Conservation (phyloP, 2,329 filamentous ascomycete genomes). For the Akanthomyces muscarius region DNA sequence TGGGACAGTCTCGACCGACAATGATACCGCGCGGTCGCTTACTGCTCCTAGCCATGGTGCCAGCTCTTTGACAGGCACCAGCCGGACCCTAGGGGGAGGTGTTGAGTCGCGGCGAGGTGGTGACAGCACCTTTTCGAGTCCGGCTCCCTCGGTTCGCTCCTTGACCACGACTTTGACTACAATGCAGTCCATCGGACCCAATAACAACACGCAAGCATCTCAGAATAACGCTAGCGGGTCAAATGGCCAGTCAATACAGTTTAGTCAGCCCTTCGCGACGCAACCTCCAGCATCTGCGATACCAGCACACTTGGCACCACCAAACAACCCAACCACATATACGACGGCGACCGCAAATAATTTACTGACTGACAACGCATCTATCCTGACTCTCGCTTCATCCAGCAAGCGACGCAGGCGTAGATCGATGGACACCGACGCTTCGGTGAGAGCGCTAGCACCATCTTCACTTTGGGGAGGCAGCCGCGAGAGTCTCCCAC, state of each 20-base stretch:
- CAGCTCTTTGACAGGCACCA: slow-evolving; percentile 68
- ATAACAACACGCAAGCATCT: slow-evolving; percentile 45
- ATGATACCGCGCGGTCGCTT: slow-evolving; percentile 70
- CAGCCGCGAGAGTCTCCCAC: slow-evolving; percentile 72
- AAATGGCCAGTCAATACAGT: slow-evolving; percentile 52
- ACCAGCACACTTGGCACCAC: slow-evolving; percentile 62
- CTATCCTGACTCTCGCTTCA: slow-evolving; percentile 78
- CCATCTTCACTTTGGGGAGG: slow-evolving; percentile 79
- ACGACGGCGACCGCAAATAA: slow-evolving; percentile 76
- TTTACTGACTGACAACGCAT: slow-evolving; percentile 78
- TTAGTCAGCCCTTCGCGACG: slow-evolving; percentile 62
- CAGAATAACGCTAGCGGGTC: slow-evolving; percentile 31
- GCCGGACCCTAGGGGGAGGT: slow-evolving; percentile 62
- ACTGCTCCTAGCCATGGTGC: slow-evolving; percentile 69
- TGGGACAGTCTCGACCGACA: slow-evolving; percentile 79
- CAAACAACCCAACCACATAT: slow-evolving; percentile 64
- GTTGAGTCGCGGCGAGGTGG: slow-evolving; percentile 66
- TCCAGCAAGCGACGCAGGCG: slow-evolving; percentile 74
- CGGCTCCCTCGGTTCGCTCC: slow-evolving; percentile 74
- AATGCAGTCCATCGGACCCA: slow-evolving; percentile 70
- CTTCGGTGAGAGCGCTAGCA: slow-evolving; percentile 78
- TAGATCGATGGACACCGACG: slow-evolving; percentile 79
- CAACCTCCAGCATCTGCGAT: slow-evolving; percentile 66
- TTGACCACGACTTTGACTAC: slow-evolving; percentile 81
- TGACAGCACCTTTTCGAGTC: slow-evolving; percentile 76